A percentile compares a stretch with the other conserved stretches of the same genome.
phyloP scores from a whole-genome alignment of 306 rosid genomes.

The Rosa lucieae region DNA sequence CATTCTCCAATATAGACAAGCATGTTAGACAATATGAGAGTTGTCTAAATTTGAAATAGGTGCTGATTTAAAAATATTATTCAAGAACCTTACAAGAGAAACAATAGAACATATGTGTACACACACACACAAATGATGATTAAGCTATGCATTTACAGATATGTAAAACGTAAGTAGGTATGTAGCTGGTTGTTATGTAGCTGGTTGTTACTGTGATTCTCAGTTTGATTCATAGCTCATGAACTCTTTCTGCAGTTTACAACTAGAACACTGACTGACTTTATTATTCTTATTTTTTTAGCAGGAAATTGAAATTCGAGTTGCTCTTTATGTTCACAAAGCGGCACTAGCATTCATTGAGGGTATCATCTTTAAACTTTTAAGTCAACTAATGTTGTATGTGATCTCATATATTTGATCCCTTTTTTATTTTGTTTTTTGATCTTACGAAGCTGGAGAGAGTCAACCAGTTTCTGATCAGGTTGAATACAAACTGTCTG shows the following conservation, averaged over 20 bases:
- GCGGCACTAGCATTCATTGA: conserved; percentile 90
- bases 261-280: neutral
- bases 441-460: conserved; percentile 56
- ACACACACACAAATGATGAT: neutral
- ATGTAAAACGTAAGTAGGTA: neutral
- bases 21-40: neutral
- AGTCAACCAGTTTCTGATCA: conserved; percentile 18
- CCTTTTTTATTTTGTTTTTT: conserved; percentile 22
- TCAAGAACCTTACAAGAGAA: neutral
- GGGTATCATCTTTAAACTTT: conserved; percentile 52
- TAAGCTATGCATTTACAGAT: neutral
- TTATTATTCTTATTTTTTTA: conserved; percentile 22
- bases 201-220: neutral
- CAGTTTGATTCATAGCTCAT: neutral
- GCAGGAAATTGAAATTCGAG: conserved; percentile 77
- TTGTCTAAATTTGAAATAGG: neutral
- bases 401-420: conserved; percentile 23
- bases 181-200: neutral
- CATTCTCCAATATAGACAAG: neutral
- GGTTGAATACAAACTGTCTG: conserved; percentile 51
- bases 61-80: neutral
- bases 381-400: neutral
- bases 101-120: neutral
- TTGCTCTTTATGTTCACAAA: conserved; percentile 81
- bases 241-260: neutral